Evolutionary conservation across 306 rosid genomes (phyloP).

Genomic region (Cucurbita moschata): DNA sequence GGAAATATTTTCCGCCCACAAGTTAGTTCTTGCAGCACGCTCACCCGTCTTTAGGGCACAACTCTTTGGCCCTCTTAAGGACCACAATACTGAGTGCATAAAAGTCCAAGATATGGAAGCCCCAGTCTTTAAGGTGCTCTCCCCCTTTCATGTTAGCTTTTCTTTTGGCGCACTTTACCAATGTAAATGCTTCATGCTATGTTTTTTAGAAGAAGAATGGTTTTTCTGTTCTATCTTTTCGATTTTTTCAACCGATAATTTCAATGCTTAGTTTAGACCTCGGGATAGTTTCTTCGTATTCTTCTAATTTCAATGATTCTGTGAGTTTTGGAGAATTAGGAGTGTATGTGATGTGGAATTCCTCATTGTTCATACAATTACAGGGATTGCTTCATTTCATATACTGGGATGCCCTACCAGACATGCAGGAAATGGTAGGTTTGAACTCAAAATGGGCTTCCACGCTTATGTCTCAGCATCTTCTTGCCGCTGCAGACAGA

Average conservation of each 20-base stretch:
- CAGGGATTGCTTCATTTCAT: slow-evolving; percentile 11
- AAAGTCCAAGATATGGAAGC: slow-evolving; percentile 72
- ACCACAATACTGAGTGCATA: slow-evolving; percentile 35
- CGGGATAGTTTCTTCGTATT: not conserved
- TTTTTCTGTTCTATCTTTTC: not conserved
- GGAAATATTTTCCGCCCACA: slow-evolving; percentile 67
- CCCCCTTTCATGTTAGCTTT: not conserved
- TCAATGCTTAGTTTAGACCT: not conserved
- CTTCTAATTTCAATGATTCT: not conserved
- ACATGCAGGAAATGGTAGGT: slow-evolving; percentile 2
- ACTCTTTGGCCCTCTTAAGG: slow-evolving; percentile 32
- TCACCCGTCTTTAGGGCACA: slow-evolving; percentile 85
- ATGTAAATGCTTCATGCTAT: not conserved
- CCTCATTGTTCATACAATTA: not conserved
- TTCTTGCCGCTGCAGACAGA: slow-evolving; percentile 8
- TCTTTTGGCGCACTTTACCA: not conserved
- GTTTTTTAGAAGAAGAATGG: too few species aligned
- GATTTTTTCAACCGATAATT: not conserved
- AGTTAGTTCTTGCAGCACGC: slow-evolving; percentile 74
- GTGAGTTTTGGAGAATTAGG: not conserved
- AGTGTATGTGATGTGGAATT: not conserved
- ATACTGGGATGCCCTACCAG: slow-evolving; percentile 4
- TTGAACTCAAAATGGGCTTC: slow-evolving; percentile 5
- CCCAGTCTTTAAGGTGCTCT: slow-evolving; percentile 67
- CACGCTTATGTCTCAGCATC: slow-evolving; percentile 10